A percentile compares a stretch with the other conserved stretches of the same genome.
Evolutionary conservation across 345 rosid genomes (phyloP).

Genomic region (Balakata baccata): DNA sequence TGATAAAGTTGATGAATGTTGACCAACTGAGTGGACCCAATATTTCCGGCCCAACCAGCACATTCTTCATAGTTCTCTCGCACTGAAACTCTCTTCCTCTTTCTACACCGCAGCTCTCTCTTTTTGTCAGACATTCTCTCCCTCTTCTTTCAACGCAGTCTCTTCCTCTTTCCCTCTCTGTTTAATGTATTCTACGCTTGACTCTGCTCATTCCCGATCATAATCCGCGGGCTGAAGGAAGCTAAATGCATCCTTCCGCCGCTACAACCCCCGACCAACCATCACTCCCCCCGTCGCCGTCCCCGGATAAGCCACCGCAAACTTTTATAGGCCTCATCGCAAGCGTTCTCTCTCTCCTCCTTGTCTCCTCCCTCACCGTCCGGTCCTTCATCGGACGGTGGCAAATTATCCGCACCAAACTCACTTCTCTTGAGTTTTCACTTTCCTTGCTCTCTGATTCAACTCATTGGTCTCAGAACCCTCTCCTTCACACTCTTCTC

Average conservation of each 20-base stretch:
- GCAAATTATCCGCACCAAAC: constrained; percentile 65
- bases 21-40: not conserved
- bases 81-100: not conserved
- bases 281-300: constrained; percentile 10
- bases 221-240: not conserved
- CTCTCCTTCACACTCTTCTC: constrained; percentile 67
- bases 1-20: constrained; percentile 6
- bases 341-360: constrained; percentile 59
- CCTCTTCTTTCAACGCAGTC: not conserved
- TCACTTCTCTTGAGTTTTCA: constrained; percentile 48
- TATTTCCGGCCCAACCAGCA: not conserved
- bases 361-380: constrained; percentile 53
- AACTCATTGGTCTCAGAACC: constrained; percentile 66
- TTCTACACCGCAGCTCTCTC: no score
- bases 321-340: constrained; percentile 54
- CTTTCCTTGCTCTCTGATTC: constrained; percentile 60
- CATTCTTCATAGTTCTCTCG: no score
- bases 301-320: constrained; percentile 43
- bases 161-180: no score
- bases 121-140: not conserved
- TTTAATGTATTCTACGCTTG: not conserved
- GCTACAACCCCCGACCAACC: constrained; percentile 3
- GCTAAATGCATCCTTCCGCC: constrained; percentile 39
- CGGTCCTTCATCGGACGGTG: constrained; percentile 68
- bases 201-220: not conserved